Base-by-base conservation (phyloP, 75 land plant genomes). In the Pinus tabuliformis region DNA sequence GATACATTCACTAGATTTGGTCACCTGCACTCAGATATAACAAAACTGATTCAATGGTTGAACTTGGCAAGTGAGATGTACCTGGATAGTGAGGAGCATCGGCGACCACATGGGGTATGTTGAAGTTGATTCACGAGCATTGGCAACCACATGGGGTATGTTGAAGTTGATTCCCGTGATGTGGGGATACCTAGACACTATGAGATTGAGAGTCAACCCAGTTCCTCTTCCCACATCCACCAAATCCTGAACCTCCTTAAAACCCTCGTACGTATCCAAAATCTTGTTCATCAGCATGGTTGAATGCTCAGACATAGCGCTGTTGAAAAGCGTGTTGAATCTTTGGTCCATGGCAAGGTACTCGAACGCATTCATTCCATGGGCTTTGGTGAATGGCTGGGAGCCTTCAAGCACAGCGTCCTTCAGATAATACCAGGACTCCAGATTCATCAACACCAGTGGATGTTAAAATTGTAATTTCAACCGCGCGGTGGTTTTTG, bases 91-190 rank as follows among this genome's bases (percentile, higher is more conserved):
- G 33, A 33, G 33, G 33, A 33, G 33, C 33, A 33, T 33, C 33
- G 33, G 33, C 33, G 2, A 33, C 33, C 33, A 33, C 33, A 33
- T 33, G 33, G 0, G 30, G 30, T 1, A 30, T 30, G 30, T 30
- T 1, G 30, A 30, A 30, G 30, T 1, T 30, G 30, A 30, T 30
- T 30, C 30, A 0, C 1, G 87, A 14, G 87, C 87, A 6, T 26
- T 24, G 28, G 28, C 75, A 20, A 86, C 70, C 20, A 86, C 89
- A n/a, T 82, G 87, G 8, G 89, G 84, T 20, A 79, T 42, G 59
- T 89, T 88, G 64, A 81, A 89, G 77, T 89, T 89, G 37, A 86
- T 61, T 16, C 82, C 90, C 45, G 78, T 76, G 28, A 86, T 80
- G 13, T 42, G 28, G 14, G 90, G 81, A 72, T 83, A 72, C 59